Conservation (phyloP, 2,329 filamentous ascomycete genomes). For the Onygenales sp. region DNA sequence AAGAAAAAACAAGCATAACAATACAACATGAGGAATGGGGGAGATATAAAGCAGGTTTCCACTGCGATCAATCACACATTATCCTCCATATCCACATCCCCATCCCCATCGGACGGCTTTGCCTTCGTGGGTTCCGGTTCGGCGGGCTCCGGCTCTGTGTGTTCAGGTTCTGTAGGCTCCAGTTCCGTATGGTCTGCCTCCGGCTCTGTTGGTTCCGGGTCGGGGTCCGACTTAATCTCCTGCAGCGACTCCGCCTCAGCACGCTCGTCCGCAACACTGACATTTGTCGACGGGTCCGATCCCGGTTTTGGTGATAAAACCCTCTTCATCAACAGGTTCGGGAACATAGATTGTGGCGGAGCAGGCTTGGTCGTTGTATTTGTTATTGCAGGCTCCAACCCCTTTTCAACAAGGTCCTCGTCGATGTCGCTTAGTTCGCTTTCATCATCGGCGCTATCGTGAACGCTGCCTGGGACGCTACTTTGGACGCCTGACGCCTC, state of each 20-base stretch:
- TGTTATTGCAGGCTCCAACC: not conserved
- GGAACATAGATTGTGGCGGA: slow-evolving; percentile 5
- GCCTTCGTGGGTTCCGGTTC: not conserved
- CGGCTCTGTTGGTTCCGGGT: not conserved
- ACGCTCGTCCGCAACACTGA: slow-evolving; percentile 5
- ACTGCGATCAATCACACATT: not conserved
- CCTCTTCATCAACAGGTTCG: slow-evolving; percentile 6
- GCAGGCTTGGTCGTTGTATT: not conserved
- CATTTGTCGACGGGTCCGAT: slow-evolving; percentile 10
- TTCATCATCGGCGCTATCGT: slow-evolving; percentile 59
- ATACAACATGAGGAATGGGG: not conserved
- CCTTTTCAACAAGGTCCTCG: slow-evolving; percentile 28
- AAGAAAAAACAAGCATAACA: not conserved
- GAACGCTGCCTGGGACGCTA: slow-evolving; percentile 50
- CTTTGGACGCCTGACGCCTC: slow-evolving; percentile 32
- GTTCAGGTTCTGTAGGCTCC: too few relatives aligned
- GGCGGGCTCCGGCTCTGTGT: too few relatives aligned
- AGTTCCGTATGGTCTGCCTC: not conserved
- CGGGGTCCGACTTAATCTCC: slow-evolving; percentile 6
- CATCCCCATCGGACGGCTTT: not conserved
- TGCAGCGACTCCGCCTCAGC: slow-evolving; percentile 9
- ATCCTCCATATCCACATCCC: not conserved
- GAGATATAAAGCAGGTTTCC: not conserved
- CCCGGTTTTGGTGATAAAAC: slow-evolving; percentile 10
- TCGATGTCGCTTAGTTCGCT: slow-evolving; percentile 60